Evolutionary conservation across 768 basidiomycete genomes (phyloP), one percentile per base, ranked within the genome.

Genomic region (Saitozyma sp.): DNA sequence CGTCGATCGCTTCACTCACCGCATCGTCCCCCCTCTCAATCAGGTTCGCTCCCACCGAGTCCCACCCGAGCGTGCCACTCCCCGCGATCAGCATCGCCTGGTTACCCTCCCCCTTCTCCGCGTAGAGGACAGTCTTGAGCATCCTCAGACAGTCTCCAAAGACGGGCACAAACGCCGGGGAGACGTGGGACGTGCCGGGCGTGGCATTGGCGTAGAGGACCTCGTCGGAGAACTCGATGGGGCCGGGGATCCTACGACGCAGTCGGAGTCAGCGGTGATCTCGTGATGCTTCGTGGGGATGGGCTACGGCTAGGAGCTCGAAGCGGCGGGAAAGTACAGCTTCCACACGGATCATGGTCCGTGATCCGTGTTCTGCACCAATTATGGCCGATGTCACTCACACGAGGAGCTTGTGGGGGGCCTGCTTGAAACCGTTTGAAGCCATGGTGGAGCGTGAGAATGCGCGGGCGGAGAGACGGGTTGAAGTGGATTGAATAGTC

Each of bases 31-130:
- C 79, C 42, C 62, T 29, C 70, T 83, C 82, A n/a, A 97, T 83
- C 58, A 99, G 84, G 80, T 98, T 98, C 8, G 91, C 86, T 0
- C 91, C 88, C 46, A 93, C 91, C 14, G 74, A 73, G 78, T 97
- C 94, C 93, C 94, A 98, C 38, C 96, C 96, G 41, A 99, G 84
- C 2, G 96, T 98, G 14, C 96, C 96, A 58, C 88, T 90, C 1
- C 96, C 96, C 37, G 93, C 88, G 65, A 98, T 89, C 71, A 99
- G 81, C 83, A 99, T 92, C 0, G 92, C 91, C 74, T 98, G 96
- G 45, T 64, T 68, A 3, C 68, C 78, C 51, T 68, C 64, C 0
- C 84, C 90, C 20, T 83, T 81, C 58, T 86, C 84, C 39, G 95
- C 88, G 75, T 86, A 87, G 19, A 98, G 80, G 8, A 97, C 87